Evolutionary conservation across 306 rosid genomes (phyloP).

Genomic region (Pachyrhizus erosus): DNA sequence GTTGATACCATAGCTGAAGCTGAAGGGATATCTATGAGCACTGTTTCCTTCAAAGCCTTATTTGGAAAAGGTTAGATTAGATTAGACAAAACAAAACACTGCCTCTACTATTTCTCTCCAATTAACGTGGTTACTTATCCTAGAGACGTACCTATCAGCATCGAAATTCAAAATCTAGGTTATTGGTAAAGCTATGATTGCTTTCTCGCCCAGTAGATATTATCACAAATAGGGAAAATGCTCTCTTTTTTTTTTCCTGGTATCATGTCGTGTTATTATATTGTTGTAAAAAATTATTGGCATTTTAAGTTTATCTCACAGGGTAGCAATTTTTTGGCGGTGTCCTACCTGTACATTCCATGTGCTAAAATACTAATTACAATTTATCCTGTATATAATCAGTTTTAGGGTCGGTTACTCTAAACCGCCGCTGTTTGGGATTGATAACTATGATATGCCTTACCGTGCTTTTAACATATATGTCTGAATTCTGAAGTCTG

Average conservation of each 20-base stretch:
- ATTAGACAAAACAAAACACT: neutral
- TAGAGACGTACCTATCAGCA: neutral
- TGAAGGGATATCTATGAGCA: conserved; percentile 77
- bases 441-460: neutral
- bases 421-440: too few relatives aligned
- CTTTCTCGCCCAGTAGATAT: neutral
- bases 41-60: conserved; percentile 81
- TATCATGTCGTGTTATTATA: neutral
- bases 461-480: neutral
- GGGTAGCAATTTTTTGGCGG: neutral
- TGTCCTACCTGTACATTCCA: neutral
- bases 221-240: neutral
- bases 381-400: neutral
- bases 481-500: neutral
- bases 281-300: neutral
- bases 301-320: conserved; percentile 13
- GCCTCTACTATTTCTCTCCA: conserved; percentile 7
- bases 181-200: conserved; percentile 19
- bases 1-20: conserved; percentile 91
- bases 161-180: neutral
- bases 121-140: conserved; percentile 4
- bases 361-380: neutral
- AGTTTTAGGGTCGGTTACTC: neutral
- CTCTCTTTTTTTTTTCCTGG: neutral
- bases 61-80: conserved; percentile 71